phyloP scores from a whole-genome alignment of 441 rosid genomes.

The Pelargonium myrrhifolium region DNA sequence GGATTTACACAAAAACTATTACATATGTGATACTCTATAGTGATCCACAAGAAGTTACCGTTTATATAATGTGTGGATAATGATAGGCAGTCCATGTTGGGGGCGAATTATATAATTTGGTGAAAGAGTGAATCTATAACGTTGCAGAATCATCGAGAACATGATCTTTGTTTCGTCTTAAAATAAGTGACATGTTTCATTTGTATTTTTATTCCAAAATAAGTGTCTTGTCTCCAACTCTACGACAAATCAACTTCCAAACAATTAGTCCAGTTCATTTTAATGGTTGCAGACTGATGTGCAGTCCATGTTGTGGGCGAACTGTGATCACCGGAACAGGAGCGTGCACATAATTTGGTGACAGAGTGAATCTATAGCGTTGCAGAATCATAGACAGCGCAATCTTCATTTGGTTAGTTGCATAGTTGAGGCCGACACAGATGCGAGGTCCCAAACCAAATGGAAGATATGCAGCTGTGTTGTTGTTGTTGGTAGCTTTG shows the following conservation, averaged over 20 bases:
- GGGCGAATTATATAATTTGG: no score
- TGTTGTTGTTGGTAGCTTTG: neutral
- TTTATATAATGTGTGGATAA: neutral
- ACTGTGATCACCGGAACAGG: neutral
- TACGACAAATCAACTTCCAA: no score
- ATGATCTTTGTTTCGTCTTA: no score
- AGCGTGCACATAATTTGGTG: neutral
- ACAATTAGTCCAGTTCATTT: no score
- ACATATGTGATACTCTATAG: neutral
- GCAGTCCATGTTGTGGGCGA: neutral
- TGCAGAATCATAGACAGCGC: neutral
- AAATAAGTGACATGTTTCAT: no score
- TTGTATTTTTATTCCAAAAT: no score
- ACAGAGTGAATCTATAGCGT: constrained; percentile 1
- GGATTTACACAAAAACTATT: no score
- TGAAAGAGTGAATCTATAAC: no score
- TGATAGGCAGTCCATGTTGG: no score
- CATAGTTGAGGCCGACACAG: neutral
- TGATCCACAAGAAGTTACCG: neutral
- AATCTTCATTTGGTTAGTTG: neutral
- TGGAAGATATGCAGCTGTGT: neutral
- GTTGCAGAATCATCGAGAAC: no score
- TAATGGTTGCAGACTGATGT: neutral
- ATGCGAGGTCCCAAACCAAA: neutral
- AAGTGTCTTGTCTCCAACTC: no score